A percentile compares a stretch with the other conserved stretches of the same genome.
Evolutionary conservation across 2,329 filamentous ascomycete species (phyloP).

Genomic region (Atkinsonella texensis): DNA sequence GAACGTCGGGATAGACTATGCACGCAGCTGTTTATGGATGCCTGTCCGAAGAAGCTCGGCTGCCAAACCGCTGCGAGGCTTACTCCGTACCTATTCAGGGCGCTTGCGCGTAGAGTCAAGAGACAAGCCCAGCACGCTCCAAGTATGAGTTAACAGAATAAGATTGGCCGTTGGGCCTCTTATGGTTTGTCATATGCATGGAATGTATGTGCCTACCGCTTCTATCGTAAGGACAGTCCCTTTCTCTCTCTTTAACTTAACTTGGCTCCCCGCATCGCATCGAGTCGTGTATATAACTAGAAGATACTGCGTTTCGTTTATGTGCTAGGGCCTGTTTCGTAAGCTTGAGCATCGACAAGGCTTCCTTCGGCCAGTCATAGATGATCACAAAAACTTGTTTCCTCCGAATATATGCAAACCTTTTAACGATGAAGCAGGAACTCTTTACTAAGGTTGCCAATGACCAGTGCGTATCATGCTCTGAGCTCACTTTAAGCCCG

Average conservation of each 20-base stretch:
- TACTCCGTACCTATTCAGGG: no score
- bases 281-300: background rate
- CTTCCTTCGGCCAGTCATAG: no score
- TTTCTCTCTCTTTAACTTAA: background rate
- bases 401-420: no score
- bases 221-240: background rate
- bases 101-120: no score
- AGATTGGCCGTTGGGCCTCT: background rate
- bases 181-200: background rate
- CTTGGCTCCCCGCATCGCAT: background rate
- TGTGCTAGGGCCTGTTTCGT: background rate
- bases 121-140: no score
- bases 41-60: background rate
- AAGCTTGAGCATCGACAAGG: no score
- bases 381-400: no score
- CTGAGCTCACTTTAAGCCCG: no score
- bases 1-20: background rate
- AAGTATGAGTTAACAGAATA: background rate
- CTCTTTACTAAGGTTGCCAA: no score
- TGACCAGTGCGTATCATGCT: no score
- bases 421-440: no score
- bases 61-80: background rate
- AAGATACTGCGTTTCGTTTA: no score
- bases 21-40: background rate
- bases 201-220: background rate